Evolutionary conservation across 305 asterid genomes (phyloP), one percentile per base, ranked within the genome.

Genomic region (Rubia tinctorum): DNA sequence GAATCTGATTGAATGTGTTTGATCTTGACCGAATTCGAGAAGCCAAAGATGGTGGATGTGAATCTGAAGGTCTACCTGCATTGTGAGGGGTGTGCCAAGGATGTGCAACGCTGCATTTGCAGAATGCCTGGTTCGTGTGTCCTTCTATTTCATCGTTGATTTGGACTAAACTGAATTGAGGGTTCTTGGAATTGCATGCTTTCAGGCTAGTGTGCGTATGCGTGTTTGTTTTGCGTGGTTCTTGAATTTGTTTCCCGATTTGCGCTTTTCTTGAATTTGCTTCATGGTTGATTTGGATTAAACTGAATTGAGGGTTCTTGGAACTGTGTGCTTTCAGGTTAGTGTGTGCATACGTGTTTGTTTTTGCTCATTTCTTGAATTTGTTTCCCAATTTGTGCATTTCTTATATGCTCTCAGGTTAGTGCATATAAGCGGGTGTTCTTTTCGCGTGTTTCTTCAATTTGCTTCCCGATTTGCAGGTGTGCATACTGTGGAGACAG

Each of bases 81-180:
- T 45, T 92, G 98, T 79, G 90, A 84, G 76, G 85, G 90, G 0
- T 92, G 98, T 84, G 90, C 84, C 9, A 89, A 80, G 72, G 92
- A 88, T 47, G 89, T 89, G 69, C 86, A 88, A 82, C 75, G 74
- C 18, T 83, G 86, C 47, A 79, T 92, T 70, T 88, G 81, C 67
- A 82, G 88, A 58, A 83, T 92, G 90, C 79, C 85, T 78, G 98
- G 98, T 90, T 77, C 8, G 4, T 13, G 14, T 3, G n/a, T 7
- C 34, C 34, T 3, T 2, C 0, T 22, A n/a, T 51, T 51, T 14
- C 20, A 17, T 4, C 8, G 58, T 51, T 47, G 7, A 49, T 13
- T 49, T 49, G 55, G 55, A 49, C 3, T 30, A 30, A 30, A 30
- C 12, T 49, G 55, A 14, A 49, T 49, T 49, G 55, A 14, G 55